A percentile compares a stretch with the other conserved stretches of the same genome.
Evolutionary conservation across 2,329 filamentous ascomycete genomes (phyloP).

Genomic region (Zymoseptoria tritici): DNA sequence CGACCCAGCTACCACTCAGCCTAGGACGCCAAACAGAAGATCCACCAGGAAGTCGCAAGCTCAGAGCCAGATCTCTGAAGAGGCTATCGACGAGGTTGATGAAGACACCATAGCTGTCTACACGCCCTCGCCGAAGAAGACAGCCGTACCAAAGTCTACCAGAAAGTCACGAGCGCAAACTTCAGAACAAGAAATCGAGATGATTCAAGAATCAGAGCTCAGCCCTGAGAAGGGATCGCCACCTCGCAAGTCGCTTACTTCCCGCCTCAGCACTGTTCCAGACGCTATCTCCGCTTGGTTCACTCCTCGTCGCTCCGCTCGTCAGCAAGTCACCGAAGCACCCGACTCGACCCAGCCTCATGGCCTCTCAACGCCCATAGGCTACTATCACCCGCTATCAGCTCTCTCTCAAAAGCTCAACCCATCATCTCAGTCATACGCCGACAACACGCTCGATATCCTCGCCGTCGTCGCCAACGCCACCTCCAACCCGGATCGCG

Average conservation of each 20-base stretch:
- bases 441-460: slow-evolving; percentile 33
- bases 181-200: not conserved
- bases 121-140: slow-evolving; percentile 4
- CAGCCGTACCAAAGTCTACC: slow-evolving; percentile 4
- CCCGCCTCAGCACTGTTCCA: slow-evolving; percentile 26
- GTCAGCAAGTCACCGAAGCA: slow-evolving; percentile 2
- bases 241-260: slow-evolving; percentile 21
- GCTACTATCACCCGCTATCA: slow-evolving; percentile 41
- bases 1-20: not conserved
- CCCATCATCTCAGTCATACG: slow-evolving; percentile 28
- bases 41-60: slow-evolving; percentile 7
- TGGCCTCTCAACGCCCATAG: slow-evolving; percentile 17
- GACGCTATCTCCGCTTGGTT: slow-evolving; percentile 32
- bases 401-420: slow-evolving; percentile 35
- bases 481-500: slow-evolving; percentile 30
- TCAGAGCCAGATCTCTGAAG: not conserved
- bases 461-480: slow-evolving; percentile 36
- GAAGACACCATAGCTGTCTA: slow-evolving; percentile 2
- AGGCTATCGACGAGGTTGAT: not conserved
- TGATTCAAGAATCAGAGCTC: not conserved
- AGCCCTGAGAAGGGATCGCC: slow-evolving; percentile 10
- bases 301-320: slow-evolving; percentile 23
- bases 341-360: slow-evolving; percentile 4
- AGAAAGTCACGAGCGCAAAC: slow-evolving; percentile 7
- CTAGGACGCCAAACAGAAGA: slow-evolving; percentile 5